Conservation (phyloP, 1,284 basidiomycete species). For the Ganoderma multipileum region DNA sequence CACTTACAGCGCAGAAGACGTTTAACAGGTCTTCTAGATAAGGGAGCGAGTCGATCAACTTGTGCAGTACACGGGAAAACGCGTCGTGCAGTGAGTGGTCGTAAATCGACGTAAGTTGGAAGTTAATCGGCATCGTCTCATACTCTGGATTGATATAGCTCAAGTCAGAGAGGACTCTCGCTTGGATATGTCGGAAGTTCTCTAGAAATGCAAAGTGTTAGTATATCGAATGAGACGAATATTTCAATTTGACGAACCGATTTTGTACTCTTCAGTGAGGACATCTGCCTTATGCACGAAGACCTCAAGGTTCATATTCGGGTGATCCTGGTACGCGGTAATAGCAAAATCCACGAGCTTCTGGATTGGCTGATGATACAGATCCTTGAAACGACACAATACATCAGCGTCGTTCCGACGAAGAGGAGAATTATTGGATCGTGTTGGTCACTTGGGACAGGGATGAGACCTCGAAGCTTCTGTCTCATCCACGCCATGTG, state of each 20-base stretch:
- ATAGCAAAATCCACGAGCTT: constrained; percentile 83
- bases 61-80: constrained; percentile 83
- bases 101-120: constrained; percentile 89
- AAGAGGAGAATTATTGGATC: not conserved
- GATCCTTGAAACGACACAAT: constrained; percentile 50
- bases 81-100: constrained; percentile 90
- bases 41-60: constrained; percentile 71
- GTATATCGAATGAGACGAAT: not conserved
- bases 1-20: constrained; percentile 74
- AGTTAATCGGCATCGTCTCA: constrained; percentile 76
- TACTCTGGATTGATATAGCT: constrained; percentile 74
- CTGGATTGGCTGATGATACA: constrained; percentile 79
- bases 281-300: constrained; percentile 98
- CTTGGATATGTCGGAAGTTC: constrained; percentile 88
- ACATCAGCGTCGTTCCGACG: not conserved
- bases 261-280: constrained; percentile 90
- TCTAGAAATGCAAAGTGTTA: constrained; percentile 53
- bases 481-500: not conserved
- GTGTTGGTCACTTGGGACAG: not conserved
- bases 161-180: constrained; percentile 84
- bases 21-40: constrained; percentile 85
- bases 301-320: constrained; percentile 85
- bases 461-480: not conserved
- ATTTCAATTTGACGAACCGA: constrained; percentile 58
- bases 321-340: constrained; percentile 74